Base-by-base conservation (phyloP, 192 early-diverging fungal species). In the Coemansia sp. region DNA sequence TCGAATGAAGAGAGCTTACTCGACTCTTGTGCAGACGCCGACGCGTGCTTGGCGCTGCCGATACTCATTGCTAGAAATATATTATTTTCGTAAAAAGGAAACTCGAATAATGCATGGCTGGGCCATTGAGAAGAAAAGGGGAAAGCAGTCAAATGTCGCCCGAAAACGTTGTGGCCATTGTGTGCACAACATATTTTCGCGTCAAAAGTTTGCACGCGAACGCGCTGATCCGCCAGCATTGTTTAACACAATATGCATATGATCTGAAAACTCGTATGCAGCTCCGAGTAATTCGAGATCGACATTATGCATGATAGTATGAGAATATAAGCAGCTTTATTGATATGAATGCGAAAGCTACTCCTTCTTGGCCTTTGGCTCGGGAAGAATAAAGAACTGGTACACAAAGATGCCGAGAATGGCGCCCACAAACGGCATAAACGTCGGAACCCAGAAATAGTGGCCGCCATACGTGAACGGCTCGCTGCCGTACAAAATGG, bases 371-470 rank as follows among this genome's bases (percentile, higher is more conserved):
- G 48, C 21, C 69, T 81, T 81, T 51, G 68, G 67, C 66, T 76
- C 67, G 54, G 87, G 78, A 43, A 82, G 41, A 29, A 88, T 82
- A 38, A 91, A 83, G 59, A 84, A 63, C 27, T 85, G 84, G 80
- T 89, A 89, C 23, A 82, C 62, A 23, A 83, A 60, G 37, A 84
- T 87, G 60, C 85, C 89, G 11, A 81, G 8, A 22, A 83, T 48
- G 1, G 80, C 91, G 37, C 91, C 91, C n/a, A 83, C 22, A 60
- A 91, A 70, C 22, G 90, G 90, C 48, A 87, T 87, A 47, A 89
- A 76, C 5, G 85, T 66, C 14, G 91, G 91, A 22, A 91, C 83
- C 82, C 86, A 88, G 65, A 87, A 85, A 69, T 91, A 93, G 82
- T 86, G 85, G 53, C 84, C 69, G 66, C 76, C 69, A n/a, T 72